Base-by-base conservation (phyloP, 208 protist genomes). In the Crithidia thermophila region DNA sequence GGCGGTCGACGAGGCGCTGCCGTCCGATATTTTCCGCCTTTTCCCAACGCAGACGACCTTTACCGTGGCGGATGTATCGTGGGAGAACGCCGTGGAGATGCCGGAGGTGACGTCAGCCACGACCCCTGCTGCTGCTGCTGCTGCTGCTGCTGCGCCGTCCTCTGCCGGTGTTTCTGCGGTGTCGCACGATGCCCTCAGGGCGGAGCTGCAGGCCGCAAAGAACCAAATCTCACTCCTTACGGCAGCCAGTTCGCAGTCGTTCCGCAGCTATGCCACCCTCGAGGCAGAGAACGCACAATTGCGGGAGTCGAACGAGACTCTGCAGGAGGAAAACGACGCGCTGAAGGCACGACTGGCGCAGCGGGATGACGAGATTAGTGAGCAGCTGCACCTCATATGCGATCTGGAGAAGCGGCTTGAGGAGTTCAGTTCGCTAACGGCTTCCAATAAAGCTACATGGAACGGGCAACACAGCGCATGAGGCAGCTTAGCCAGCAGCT, bases 191-290 rank as follows among this genome's bases (percentile, higher is more conserved):
- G 58, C 31, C 0, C 55, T 79, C 1, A 14, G 27, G 39, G 61
- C 70, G 18, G 67, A 81, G 21, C 75, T 88, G 49, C 67, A 72
- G 16, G 73, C 77, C 0, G 79, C 86, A 0, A 81, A 74, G n/a
- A 72, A 72, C 21, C 89, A 95, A 47, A 91, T 95, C 20, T 46
- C 49, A 31, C 72, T 95, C n/a, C 60, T 89, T 9, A 85, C 85
- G 58, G 52, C 64, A 10, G 72, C 71, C 20, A 93, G 73, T 58
- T 46, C 83, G 58, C 64, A 76, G 25, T 75, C 77, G 3, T 53
- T 90, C 13, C 11, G 52, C 21, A 45, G 58, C 47, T 95, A 80
- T 62, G 61, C 57, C 2, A 58, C 63, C 31, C 68, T 92, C 0
- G 86, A 95, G 53, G 51, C 83, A 20, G 67, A 80, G 33, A 88